phyloP scores from a whole-genome alignment of 495 filamentous ascomycete species.

The Trichoderma parareesei region DNA sequence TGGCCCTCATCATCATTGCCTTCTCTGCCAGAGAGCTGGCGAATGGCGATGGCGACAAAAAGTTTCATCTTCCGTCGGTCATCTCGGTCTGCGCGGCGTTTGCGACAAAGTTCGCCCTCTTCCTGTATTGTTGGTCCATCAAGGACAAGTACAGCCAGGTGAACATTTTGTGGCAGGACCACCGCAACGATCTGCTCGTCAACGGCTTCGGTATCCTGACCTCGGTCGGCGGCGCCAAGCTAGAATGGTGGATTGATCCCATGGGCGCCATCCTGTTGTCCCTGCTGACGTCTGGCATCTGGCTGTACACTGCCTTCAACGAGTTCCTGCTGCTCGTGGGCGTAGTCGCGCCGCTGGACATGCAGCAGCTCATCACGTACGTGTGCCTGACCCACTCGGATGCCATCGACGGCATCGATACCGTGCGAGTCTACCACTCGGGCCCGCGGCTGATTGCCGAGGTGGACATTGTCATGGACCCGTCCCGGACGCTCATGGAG shows the following conservation, averaged over 20 bases:
- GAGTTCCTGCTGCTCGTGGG: constrained; percentile 91
- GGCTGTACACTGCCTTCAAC: constrained; percentile 74
- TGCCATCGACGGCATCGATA: constrained; percentile 75
- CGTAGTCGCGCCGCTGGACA: constrained; percentile 73
- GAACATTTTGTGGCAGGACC: constrained; percentile 86
- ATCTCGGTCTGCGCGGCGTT: constrained; percentile 85
- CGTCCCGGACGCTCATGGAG: constrained; percentile 54
- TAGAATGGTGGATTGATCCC: constrained; percentile 93
- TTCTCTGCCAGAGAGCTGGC: constrained; percentile 66
- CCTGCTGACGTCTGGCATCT: constrained; percentile 63
- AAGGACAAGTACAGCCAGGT: constrained; percentile 82
- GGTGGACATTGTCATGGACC: constrained; percentile 82
- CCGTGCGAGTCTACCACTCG: constrained; percentile 85
- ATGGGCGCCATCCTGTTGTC: constrained; percentile 84
- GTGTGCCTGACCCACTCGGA: constrained; percentile 91
- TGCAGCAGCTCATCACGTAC: constrained; percentile 92
- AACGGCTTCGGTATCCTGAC: constrained; percentile 90
- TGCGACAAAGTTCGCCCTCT: constrained; percentile 70
- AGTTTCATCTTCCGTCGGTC: constrained; percentile 77
- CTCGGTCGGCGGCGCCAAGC: constrained; percentile 74
- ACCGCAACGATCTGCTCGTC: constrained; percentile 81
- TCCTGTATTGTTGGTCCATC: constrained; percentile 87
- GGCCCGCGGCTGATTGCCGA: constrained; percentile 86
- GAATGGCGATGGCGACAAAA: constrained; percentile 33
- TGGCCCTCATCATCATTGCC: constrained; percentile 85